Percentiles rank a stretch among this genome's conserved stretches.
Evolutionary conservation across 2,329 filamentous ascomycete species (phyloP).

Genomic region (Colletotrichum sp.): DNA sequence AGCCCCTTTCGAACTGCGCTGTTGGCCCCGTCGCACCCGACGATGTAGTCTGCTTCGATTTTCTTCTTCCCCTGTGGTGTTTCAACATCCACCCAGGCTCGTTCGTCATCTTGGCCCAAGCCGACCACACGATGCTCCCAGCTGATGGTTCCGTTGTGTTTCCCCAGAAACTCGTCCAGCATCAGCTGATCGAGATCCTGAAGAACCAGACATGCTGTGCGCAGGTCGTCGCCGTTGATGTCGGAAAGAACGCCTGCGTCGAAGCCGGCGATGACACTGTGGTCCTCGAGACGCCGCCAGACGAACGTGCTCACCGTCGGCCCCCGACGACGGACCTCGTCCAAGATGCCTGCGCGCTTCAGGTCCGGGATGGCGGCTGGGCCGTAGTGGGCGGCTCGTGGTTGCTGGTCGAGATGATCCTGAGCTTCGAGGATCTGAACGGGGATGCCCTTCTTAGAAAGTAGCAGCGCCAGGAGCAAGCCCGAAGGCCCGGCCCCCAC

Average conservation of each 20-base stretch:
- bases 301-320: constrained; percentile 42
- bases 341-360: constrained; percentile 61
- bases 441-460: constrained; percentile 56
- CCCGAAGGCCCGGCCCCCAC: constrained; percentile 57
- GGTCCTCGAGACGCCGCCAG: constrained; percentile 42
- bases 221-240: constrained; percentile 42
- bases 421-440: constrained; percentile 62
- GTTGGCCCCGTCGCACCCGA: constrained; percentile 62
- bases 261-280: constrained; percentile 40
- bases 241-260: constrained; percentile 36
- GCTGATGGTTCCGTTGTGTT: constrained; percentile 38
- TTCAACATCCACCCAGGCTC: constrained; percentile 50
- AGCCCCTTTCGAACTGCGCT: constrained; percentile 52
- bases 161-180: constrained; percentile 41
- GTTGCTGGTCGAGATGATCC: constrained; percentile 59
- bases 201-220: constrained; percentile 45
- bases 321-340: constrained; percentile 41
- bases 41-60: constrained; percentile 55
- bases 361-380: constrained; percentile 63
- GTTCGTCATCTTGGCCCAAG: constrained; percentile 49
- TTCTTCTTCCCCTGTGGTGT: constrained; percentile 38
- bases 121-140: constrained; percentile 53
- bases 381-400: constrained; percentile 67
- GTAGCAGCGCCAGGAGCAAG: constrained; percentile 54
- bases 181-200: constrained; percentile 48